Conservation (phyloP, 305 asterid genomes). For the Fraxinus sp. region DNA sequence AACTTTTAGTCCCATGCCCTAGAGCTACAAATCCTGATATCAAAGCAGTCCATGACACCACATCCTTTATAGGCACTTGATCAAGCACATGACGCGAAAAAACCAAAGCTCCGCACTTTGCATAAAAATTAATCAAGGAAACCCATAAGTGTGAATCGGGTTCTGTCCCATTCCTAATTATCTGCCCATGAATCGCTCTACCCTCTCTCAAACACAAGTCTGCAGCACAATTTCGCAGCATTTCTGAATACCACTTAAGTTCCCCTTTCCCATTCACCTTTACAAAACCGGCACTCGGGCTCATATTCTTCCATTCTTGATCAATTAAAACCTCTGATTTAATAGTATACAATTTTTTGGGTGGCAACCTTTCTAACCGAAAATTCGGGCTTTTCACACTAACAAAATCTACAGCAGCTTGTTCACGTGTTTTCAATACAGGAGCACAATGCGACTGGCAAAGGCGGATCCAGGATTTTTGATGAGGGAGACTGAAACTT, state of each 20-base stretch:
- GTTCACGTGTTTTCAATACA: conserved; percentile 30
- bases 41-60: conserved; percentile 78
- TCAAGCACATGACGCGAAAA: conserved; percentile 45
- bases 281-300: conserved; percentile 20
- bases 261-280: conserved; percentile 20
- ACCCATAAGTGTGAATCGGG: conserved; percentile 69
- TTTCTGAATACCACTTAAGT: conserved; percentile 58
- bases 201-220: conserved; percentile 51
- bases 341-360: conserved; percentile 20
- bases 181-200: conserved; percentile 59
- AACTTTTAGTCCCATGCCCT: conserved; percentile 55
- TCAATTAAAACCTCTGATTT: conserved; percentile 29
- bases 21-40: conserved; percentile 76
- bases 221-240: conserved; percentile 51
- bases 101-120: conserved; percentile 59
- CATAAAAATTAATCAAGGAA: conserved; percentile 74
- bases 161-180: conserved; percentile 47
- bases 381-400: conserved; percentile 16
- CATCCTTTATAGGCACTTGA: conserved; percentile 59
- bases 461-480: no score
- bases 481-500: not conserved
- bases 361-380: conserved; percentile 17
- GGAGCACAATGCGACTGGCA: conserved; percentile 22
- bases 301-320: conserved; percentile 22
- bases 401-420: conserved; percentile 10